phyloP scores from a whole-genome alignment of 148 eudicot species.

The Rhododendron ferrugineum region DNA sequence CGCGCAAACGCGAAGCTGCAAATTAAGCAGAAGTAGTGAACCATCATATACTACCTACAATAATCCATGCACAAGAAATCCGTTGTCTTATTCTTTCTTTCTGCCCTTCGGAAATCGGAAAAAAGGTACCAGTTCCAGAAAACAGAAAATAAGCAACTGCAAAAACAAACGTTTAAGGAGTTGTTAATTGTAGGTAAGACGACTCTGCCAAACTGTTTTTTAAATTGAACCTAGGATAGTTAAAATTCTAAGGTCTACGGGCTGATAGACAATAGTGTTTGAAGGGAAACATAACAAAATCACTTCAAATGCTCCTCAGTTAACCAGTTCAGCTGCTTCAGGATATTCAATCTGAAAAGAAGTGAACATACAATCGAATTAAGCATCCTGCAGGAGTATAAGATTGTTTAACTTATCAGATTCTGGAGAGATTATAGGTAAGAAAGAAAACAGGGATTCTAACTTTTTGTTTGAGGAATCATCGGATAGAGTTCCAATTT shows the following conservation, averaged over 20 bases:
- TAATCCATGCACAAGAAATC: neutral
- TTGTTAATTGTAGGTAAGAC: neutral
- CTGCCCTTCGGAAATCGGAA: neutral
- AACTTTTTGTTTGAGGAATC: neutral
- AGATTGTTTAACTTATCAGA: neutral
- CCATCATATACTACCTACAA: neutral
- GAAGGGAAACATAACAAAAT: neutral
- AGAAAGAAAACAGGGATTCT: neutral
- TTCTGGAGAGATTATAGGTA: neutral
- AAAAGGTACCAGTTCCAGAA: neutral
- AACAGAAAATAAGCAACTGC: neutral
- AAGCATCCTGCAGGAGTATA: no score
- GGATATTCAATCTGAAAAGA: neutral
- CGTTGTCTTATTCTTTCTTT: neutral
- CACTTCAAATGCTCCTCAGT: neutral
- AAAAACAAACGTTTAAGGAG: neutral
- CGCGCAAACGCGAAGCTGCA: conserved; percentile 86
- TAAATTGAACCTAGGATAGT: neutral
- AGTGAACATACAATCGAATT: no score
- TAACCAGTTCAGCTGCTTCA: neutral
- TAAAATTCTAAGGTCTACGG: neutral
- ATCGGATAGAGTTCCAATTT: neutral
- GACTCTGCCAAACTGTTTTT: neutral
- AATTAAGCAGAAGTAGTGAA: conserved; percentile 3
- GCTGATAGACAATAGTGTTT: neutral